These are phyloP conservation scores for Plasmodium blacklocki DNA, from an alignment of 169 alveolate genomes.

Conservation along the genomic window DNA sequence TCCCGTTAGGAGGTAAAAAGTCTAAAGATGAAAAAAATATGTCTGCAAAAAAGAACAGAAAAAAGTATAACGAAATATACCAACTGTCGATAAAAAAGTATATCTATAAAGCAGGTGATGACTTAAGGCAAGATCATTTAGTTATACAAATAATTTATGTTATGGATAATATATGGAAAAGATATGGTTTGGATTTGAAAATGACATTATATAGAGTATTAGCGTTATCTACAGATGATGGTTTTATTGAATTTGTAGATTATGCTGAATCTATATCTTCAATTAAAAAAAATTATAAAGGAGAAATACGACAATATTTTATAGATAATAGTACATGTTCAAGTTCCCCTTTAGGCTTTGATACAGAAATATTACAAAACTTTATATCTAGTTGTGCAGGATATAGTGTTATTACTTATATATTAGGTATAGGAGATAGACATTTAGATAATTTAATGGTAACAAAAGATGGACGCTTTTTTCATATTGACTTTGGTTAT, in stretches of 20 bases:
- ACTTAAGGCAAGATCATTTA: slow-evolving; percentile 95
- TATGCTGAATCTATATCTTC: slow-evolving; percentile 66
- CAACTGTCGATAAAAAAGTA: slow-evolving; percentile 61
- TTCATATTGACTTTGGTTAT: slow-evolving; percentile 99
- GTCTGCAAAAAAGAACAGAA: slow-evolving; percentile 1
- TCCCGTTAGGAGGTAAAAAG: not conserved
- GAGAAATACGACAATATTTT: slow-evolving; percentile 75
- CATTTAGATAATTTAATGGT: slow-evolving; percentile 98
- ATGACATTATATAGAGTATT: slow-evolving; percentile 90
- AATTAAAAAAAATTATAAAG: slow-evolving; percentile 76
- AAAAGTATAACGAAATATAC: slow-evolving; percentile 55
- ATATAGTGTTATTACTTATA: slow-evolving; percentile 96
- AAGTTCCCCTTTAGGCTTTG: slow-evolving; percentile 58
- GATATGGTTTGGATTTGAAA: slow-evolving; percentile 92
- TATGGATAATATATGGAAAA: slow-evolving; percentile 91
- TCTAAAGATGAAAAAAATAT: slow-evolving; percentile 1
- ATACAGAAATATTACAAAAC: slow-evolving; percentile 85
- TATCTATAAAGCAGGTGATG: slow-evolving; percentile 97
- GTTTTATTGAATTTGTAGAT: slow-evolving; percentile 86
- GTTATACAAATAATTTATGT: slow-evolving; percentile 91
- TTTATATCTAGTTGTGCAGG: slow-evolving; percentile 97
- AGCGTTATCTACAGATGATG: slow-evolving; percentile 88
- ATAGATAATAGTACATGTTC: slow-evolving; percentile 29
- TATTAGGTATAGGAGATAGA: slow-evolving; percentile 99
- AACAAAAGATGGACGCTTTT: slow-evolving; percentile 93